Percentiles rank a stretch among this genome's conserved stretches.
Evolutionary conservation across 2,329 filamentous ascomycete species (phyloP).

Genomic region (Botryosphaeria agaves): DNA sequence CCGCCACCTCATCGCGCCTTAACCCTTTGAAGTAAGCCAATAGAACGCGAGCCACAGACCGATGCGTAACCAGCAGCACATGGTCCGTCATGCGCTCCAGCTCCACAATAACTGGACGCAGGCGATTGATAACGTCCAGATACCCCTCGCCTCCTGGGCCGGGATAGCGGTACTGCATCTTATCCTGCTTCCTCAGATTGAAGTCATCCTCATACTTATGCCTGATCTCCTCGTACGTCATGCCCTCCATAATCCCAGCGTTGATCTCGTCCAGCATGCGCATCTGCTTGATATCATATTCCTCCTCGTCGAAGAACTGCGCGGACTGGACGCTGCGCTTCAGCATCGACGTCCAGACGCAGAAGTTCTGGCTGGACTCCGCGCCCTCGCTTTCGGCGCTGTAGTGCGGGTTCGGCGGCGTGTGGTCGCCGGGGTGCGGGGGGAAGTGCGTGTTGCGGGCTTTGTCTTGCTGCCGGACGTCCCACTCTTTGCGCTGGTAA

Average conservation of each 20-base stretch:
- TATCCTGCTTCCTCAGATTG: slow-evolving; percentile 60
- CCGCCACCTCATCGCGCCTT: slow-evolving; percentile 77
- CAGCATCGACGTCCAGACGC: slow-evolving; percentile 97
- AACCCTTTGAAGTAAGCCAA: slow-evolving; percentile 95
- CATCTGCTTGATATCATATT: slow-evolving; percentile 95
- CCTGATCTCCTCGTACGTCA: slow-evolving; percentile 85
- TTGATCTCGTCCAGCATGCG: slow-evolving; percentile 96
- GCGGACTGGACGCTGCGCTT: slow-evolving; percentile 77
- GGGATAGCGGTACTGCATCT: slow-evolving; percentile 91
- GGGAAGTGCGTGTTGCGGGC: slow-evolving; percentile 65
- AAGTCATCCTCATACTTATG: slow-evolving; percentile 68
- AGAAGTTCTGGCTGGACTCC: slow-evolving; percentile 60
- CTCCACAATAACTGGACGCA: slow-evolving; percentile 90
- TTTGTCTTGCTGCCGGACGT: slow-evolving; percentile 65
- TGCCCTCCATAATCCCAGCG: slow-evolving; percentile 78
- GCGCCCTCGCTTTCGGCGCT: slow-evolving; percentile 29
- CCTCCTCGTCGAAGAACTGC: slow-evolving; percentile 84
- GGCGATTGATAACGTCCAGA: slow-evolving; percentile 86
- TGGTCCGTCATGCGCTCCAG: slow-evolving; percentile 96
- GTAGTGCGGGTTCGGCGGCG: slow-evolving; percentile 83
- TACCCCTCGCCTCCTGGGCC: slow-evolving; percentile 93
- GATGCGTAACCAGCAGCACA: slow-evolving; percentile 79
- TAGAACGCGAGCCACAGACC: slow-evolving; percentile 78
- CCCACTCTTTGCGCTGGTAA: slow-evolving; percentile 63
- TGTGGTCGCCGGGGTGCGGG: slow-evolving; percentile 79